phyloP scores from a whole-genome alignment of 2,329 filamentous ascomycete genomes.

The Thielaviopsis euricoi region DNA sequence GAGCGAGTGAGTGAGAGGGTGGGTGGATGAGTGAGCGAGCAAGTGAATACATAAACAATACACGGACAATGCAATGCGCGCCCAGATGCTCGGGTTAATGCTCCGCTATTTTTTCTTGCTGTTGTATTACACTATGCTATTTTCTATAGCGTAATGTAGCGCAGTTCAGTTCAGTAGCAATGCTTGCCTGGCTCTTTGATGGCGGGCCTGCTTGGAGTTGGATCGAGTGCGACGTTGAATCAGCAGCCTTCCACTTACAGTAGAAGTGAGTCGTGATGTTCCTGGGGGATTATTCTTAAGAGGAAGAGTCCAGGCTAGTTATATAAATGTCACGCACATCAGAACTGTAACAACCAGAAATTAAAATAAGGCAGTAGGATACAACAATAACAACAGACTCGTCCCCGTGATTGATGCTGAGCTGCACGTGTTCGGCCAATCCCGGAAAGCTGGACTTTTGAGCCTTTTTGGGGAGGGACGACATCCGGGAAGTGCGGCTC shows the following conservation, averaged over 20 bases:
- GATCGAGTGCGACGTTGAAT: not conserved
- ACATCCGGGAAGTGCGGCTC: not conserved
- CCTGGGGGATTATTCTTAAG: not conserved
- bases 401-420: not conserved
- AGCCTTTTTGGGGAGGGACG: not conserved
- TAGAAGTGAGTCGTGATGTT: not conserved
- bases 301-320: not conserved
- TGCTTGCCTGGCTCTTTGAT: too few species aligned
- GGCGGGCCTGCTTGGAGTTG: not conserved
- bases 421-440: conserved; percentile 10
- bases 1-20: too few species aligned
- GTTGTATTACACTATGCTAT: too few species aligned
- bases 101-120: too few species aligned
- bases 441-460: conserved; percentile 5
- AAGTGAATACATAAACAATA: too few species aligned
- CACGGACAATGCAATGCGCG: too few species aligned
- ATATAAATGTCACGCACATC: not conserved
- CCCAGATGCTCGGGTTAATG: too few species aligned
- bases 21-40: too few species aligned
- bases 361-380: too few species aligned
- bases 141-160: too few species aligned
- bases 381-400: too few species aligned
- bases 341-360: not conserved
- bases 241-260: not conserved
- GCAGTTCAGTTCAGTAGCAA: too few species aligned